Evolutionary conservation across 805 yeast genomes (phyloP).

Genomic region (Teunomyces cretensis): DNA sequence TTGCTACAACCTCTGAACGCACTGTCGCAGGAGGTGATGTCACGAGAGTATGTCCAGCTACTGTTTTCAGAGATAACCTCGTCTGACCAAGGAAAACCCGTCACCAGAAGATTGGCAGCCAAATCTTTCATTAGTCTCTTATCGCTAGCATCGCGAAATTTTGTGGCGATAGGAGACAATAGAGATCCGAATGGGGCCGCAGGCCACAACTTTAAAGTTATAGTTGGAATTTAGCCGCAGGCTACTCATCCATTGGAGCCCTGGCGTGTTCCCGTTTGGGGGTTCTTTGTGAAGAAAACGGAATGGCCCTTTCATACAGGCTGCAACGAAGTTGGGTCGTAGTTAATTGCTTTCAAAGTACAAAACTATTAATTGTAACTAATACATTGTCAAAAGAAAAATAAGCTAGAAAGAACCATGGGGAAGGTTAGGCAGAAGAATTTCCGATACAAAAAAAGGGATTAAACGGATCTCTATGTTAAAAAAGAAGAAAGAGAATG

Average conservation of each 20-base stretch:
- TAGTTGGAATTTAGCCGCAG: not conserved
- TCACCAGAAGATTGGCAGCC: constrained; percentile 23
- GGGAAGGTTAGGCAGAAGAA: not conserved
- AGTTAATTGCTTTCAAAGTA: not conserved
- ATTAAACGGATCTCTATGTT: not conserved
- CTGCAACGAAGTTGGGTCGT: not conserved
- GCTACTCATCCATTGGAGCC: not conserved
- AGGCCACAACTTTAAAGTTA: not conserved
- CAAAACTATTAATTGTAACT: not conserved
- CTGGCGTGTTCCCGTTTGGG: not conserved
- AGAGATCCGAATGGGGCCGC: not conserved
- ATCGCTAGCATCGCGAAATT: constrained; percentile 19
- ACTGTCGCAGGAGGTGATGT: not conserved
- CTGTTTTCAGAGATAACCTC: not conserved
- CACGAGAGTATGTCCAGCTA: not conserved
- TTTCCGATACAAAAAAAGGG: not conserved
- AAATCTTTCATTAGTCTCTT: constrained; percentile 28
- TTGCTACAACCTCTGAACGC: not conserved
- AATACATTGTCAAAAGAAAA: constrained; percentile 3
- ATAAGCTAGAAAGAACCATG: not conserved
- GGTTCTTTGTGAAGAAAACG: not conserved
- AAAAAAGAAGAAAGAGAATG: not conserved
- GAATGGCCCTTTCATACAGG: not conserved
- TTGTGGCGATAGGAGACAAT: not conserved
- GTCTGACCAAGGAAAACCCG: constrained; percentile 8